Percentiles rank a stretch among this genome's conserved stretches.
These are phyloP conservation scores for Pyrus hybrid DNA, from an alignment of 331 rosid species.

Conservation along the genomic window DNA sequence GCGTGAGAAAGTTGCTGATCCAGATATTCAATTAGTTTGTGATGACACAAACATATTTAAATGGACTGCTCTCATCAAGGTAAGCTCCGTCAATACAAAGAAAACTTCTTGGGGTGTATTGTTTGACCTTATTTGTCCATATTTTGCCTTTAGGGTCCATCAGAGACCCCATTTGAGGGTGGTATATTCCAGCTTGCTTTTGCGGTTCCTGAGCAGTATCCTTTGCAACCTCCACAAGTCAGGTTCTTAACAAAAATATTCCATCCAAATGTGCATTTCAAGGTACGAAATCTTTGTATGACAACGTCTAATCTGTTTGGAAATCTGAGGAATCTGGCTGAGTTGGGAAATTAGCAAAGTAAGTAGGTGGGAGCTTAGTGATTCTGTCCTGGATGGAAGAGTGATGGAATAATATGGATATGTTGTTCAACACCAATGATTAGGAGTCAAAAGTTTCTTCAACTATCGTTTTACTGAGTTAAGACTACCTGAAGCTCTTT, in stretches of 20 bases:
- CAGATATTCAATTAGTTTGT: slow-evolving; percentile 82
- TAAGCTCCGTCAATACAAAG: slow-evolving; percentile 1
- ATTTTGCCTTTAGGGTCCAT: slow-evolving; percentile 62
- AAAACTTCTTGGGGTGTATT: neutral
- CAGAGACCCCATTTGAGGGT: slow-evolving; percentile 96
- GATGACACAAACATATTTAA: slow-evolving; percentile 92
- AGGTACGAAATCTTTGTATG: slow-evolving; percentile 40
- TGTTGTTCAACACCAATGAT: neutral
- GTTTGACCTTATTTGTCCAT: neutral
- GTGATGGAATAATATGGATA: neutral
- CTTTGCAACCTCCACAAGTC: slow-evolving; percentile 98
- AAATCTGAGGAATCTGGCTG: neutral
- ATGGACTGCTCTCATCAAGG: slow-evolving; percentile 96
- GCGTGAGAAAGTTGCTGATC: slow-evolving; percentile 82
- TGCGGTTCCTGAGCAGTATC: slow-evolving; percentile 88
- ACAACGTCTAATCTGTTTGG: neutral
- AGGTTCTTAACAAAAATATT: slow-evolving; percentile 93
- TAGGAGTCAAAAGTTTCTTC: neutral
- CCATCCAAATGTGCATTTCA: slow-evolving; percentile 98
- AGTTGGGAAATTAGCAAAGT: neutral
- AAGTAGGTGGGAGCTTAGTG: neutral
- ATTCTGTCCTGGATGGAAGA: neutral
- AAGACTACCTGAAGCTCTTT: neutral
- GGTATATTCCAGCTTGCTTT: slow-evolving; percentile 97
- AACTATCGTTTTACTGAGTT: neutral